Evolutionary conservation across 495 filamentous ascomycete genomes (phyloP).

Genomic region (Emericellopsis terricola): DNA sequence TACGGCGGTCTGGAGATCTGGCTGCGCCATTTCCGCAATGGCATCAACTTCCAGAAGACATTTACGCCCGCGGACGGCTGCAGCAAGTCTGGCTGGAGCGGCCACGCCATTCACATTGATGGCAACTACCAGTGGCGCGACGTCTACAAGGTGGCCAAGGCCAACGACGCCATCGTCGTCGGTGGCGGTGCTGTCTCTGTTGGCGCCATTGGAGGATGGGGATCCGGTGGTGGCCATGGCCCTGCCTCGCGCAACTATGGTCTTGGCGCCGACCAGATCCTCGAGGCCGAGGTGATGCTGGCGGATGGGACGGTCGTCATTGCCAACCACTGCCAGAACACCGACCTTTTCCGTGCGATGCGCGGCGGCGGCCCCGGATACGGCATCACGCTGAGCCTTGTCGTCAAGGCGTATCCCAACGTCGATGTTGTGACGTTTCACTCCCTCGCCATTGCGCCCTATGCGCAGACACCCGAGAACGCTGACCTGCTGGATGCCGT

Average conservation of each 20-base stretch:
- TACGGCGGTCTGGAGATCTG: conserved; percentile 35
- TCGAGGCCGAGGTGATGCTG: conserved; percentile 28
- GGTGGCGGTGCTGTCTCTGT: conserved; percentile 31
- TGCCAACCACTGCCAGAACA: conserved; percentile 19
- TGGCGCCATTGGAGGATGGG: conserved; percentile 31
- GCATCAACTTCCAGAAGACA: conserved; percentile 12
- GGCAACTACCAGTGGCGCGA: conserved; percentile 28
- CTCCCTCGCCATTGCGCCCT: conserved; percentile 5
- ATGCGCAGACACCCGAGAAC: background rate
- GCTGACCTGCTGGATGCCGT: background rate
- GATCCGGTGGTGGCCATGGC: conserved; percentile 35
- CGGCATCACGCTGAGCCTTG: conserved; percentile 28
- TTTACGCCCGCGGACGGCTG: background rate
- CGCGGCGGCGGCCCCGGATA: conserved; percentile 35
- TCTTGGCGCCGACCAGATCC: conserved; percentile 26
- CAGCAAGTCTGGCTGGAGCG: conserved; percentile 12
- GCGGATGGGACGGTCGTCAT: conserved; percentile 26
- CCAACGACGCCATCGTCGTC: conserved; percentile 20
- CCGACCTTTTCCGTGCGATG: conserved; percentile 40
- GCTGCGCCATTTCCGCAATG: conserved; percentile 30
- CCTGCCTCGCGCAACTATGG: conserved; percentile 20
- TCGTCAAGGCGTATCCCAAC: conserved; percentile 18
- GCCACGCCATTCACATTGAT: conserved; percentile 24
- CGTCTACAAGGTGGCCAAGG: conserved; percentile 17
- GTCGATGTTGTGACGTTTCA: conserved; percentile 11